Base-by-base conservation (phyloP, 345 rosid species). In the Psidium friedrichsthalianum region DNA sequence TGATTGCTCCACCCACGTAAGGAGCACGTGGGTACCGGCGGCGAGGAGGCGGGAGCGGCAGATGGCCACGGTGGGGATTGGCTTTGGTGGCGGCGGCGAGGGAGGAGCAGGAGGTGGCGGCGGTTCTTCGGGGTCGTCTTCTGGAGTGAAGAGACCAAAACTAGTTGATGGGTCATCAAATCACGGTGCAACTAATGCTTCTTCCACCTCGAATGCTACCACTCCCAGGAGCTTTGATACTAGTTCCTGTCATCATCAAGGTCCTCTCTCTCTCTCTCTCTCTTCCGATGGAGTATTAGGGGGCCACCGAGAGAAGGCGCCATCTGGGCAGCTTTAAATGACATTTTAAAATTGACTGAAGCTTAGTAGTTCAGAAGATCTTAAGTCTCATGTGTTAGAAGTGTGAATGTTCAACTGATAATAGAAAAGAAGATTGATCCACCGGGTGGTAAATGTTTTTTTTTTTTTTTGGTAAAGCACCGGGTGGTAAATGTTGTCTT, bases 21-120 rank as follows among this genome's bases (percentile, higher is more conserved):
- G 91, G 92, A 94, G 96, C 94, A 94, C 98, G 6, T 96, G 98
- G 98, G 87, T 94, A 40, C 92, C 98, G 36, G 91, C 98, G 22
- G 44, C 93, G n/a, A 85, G 87, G 55, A 87, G 93, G 85, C 87
- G 92, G 56, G 94, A 92, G 82, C 86, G 86, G 55, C 88, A 86
- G 83, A 81, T 81, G 82, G 74, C 80, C 53, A 53, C 82, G 86
- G 87, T 78, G 36, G 56, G 80, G 27, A 84, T 69, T 86, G 57
- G 82, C 84, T 82, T 61, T 32, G 74, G 42, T 22, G 84, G 83
- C 8, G 86, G 89, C 0, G 88, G 86, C 24, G 86, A 58, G 18
- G 80, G 80, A 18, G 80, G 80, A 69, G 78, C 47, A 69, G 80
- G 47, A 18, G 80, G 47, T 4, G 76, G 24, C 44, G 91, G 86